phyloP scores from a whole-genome alignment of 1,139 yeast genomes.

The Sugiyamaella xylanicola region DNA sequence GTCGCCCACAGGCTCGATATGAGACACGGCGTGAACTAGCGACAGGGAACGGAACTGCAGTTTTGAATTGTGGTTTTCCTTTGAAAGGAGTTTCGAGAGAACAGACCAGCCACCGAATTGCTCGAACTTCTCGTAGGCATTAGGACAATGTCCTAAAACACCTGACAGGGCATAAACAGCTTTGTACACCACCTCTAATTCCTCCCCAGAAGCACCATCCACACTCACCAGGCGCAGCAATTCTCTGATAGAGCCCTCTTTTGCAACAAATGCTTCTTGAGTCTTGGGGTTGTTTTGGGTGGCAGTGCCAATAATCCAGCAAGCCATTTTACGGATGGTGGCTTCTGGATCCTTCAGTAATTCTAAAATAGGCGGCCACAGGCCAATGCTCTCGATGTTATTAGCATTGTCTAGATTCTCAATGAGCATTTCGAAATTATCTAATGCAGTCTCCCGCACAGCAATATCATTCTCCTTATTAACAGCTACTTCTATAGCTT shows the following conservation, averaged over 20 bases:
- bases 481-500: conserved; percentile 65
- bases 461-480: conserved; percentile 62
- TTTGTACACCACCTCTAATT: conserved; percentile 52
- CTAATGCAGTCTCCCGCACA: conserved; percentile 74
- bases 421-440: conserved; percentile 89
- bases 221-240: conserved; percentile 32
- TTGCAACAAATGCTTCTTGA: conserved; percentile 34
- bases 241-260: conserved; percentile 32
- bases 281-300: conserved; percentile 76
- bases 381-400: conserved; percentile 76
- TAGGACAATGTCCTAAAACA: conserved; percentile 67
- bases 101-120: conserved; percentile 64
- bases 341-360: conserved; percentile 52
- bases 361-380: conserved; percentile 71
- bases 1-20: conserved; percentile 52
- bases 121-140: conserved; percentile 59
- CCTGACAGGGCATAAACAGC: conserved; percentile 78
- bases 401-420: conserved; percentile 96
- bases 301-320: conserved; percentile 85
- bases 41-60: conserved; percentile 53
- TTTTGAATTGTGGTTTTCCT: conserved; percentile 40
- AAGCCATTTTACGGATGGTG: conserved; percentile 57
- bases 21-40: conserved; percentile 54
- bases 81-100: conserved; percentile 37
- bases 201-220: conserved; percentile 27